Conservation (phyloP, 2,329 filamentous ascomycete species). For the Fusarium oligoseptatum region DNA sequence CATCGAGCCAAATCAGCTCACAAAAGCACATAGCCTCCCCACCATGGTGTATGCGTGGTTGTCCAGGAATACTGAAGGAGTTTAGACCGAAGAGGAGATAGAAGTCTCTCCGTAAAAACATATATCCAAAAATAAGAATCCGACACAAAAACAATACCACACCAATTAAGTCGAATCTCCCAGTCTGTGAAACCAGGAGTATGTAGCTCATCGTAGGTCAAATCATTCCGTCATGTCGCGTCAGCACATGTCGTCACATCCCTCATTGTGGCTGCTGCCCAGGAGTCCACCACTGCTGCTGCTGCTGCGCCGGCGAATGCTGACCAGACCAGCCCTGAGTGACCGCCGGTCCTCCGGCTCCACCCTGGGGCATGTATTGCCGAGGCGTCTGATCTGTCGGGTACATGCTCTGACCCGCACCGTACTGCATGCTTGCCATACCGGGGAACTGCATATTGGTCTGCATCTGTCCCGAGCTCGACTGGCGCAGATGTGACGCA, state of each 20-base stretch:
- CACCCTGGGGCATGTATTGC: slow-evolving; percentile 76
- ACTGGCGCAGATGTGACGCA: slow-evolving; percentile 71
- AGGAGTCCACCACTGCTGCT: slow-evolving; percentile 70
- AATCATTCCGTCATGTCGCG: slow-evolving; percentile 43
- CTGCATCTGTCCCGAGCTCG: slow-evolving; percentile 68
- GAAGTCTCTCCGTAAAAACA: slow-evolving; percentile 34
- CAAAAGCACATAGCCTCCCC: slow-evolving; percentile 54
- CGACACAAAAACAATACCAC: slow-evolving; percentile 19
- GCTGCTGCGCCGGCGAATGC: slow-evolving; percentile 72
- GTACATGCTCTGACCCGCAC: slow-evolving; percentile 69
- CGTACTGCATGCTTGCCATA: slow-evolving; percentile 72
- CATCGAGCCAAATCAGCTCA: slow-evolving; percentile 45
- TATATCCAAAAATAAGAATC: slow-evolving; percentile 29
- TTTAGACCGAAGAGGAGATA: slow-evolving; percentile 43
- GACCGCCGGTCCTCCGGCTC: slow-evolving; percentile 63
- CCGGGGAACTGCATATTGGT: slow-evolving; percentile 72
- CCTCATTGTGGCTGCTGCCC: slow-evolving; percentile 60
- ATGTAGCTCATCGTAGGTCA: slow-evolving; percentile 22
- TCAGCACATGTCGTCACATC: slow-evolving; percentile 14
- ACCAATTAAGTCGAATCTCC: slow-evolving; percentile 28
- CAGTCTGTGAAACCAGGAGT: slow-evolving; percentile 17
- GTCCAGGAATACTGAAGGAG: slow-evolving; percentile 51
- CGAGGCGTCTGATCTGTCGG: slow-evolving; percentile 73
- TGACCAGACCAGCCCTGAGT: slow-evolving; percentile 70
- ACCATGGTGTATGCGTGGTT: slow-evolving; percentile 53